A percentile compares a stretch with the other conserved stretches of the same genome.
phyloP scores from a whole-genome alignment of 2,329 filamentous ascomycete genomes.

The Lecanicillium sp. region DNA sequence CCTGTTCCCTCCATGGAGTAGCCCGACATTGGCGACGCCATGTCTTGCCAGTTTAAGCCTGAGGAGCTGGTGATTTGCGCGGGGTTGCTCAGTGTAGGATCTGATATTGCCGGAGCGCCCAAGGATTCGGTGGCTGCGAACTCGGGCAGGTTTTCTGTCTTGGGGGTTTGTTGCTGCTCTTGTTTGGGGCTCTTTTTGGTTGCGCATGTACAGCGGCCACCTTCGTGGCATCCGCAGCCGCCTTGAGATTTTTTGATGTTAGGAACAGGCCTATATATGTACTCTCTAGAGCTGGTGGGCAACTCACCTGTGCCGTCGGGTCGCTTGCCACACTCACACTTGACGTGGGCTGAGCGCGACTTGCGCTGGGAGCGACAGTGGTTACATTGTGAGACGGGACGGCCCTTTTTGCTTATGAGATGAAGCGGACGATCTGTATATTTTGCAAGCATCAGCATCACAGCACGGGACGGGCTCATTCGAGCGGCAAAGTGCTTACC shows the following conservation, averaged over 20 bases:
- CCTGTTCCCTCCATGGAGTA: background rate
- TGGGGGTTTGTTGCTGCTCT: background rate
- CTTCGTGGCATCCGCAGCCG: conserved; percentile 5
- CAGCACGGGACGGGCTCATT: too few relatives aligned
- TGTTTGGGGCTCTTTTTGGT: conserved; percentile 8
- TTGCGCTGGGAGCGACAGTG: conserved; percentile 7
- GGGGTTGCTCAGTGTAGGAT: conserved; percentile 1
- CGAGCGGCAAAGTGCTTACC: too few relatives aligned
- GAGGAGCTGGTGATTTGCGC: background rate
- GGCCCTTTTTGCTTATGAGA: conserved; percentile 5
- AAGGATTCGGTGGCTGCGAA: background rate
- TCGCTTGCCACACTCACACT: conserved; percentile 55
- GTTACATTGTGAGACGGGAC: conserved; percentile 7
- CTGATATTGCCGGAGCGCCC: background rate
- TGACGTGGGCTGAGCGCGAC: conserved; percentile 7
- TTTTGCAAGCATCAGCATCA: too few relatives aligned
- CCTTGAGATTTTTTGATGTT: background rate
- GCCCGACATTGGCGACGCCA: background rate
- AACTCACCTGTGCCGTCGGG: conserved; percentile 1
- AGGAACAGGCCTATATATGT: background rate
- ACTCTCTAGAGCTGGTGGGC: background rate
- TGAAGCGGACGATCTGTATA: conserved; percentile 5
- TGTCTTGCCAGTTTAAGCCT: background rate
- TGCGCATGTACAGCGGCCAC: conserved; percentile 5
- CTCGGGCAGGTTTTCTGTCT: conserved; percentile 1